Base-by-base conservation (phyloP, 441 rosid genomes). In the Gossypium schwendimanii region DNA sequence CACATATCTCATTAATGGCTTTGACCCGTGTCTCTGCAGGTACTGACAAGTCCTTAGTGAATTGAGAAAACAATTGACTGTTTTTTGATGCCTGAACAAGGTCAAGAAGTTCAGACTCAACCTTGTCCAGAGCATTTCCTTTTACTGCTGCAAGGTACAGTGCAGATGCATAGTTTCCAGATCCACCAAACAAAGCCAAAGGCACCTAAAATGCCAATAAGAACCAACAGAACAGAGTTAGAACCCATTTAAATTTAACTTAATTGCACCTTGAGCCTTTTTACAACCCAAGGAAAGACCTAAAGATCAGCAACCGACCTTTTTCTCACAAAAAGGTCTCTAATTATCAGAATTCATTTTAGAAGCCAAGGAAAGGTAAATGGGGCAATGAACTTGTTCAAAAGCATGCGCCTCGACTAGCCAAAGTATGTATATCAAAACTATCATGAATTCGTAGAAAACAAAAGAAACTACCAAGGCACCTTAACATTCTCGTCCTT, bases 81-180 rank as follows among this genome's bases (percentile, higher is more conserved):
- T 63, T 85, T 79, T 88, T 87, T 53, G 79, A 80, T 72, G 94
- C 93, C 81, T 80, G 89, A 14, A 83, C 82, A 76, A 94, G 77
- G 70, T 81, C 89, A 73, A 85, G 77, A 77, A 94, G 77, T 60
- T 94, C 97, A 17, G 92, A 33, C 80, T 90, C 95, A 52, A 94
- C 91, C 78, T 84, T 88, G 60, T 94, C 94, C 80, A 94, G 71
- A 24, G 76, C 71, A 75, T 89, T 92, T 50, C 84, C 73, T 74
- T 84, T 89, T 76, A 81, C 93, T 28, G 95, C 85, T 55, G 90
- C 88, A 24, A 89, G 10, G 83, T 83, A 94, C 39, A 94, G 73
- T 75, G 97, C 92, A 23, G 97, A 83, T 45, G 98, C 97, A 84
- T 90, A 94, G 84, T 90, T 94, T 24, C 97, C 98, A 66, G 88